Percentiles rank a stretch among this genome's conserved stretches.
Conservation (phyloP, 208 protist genomes). For the Leishmania arabica region DNA sequence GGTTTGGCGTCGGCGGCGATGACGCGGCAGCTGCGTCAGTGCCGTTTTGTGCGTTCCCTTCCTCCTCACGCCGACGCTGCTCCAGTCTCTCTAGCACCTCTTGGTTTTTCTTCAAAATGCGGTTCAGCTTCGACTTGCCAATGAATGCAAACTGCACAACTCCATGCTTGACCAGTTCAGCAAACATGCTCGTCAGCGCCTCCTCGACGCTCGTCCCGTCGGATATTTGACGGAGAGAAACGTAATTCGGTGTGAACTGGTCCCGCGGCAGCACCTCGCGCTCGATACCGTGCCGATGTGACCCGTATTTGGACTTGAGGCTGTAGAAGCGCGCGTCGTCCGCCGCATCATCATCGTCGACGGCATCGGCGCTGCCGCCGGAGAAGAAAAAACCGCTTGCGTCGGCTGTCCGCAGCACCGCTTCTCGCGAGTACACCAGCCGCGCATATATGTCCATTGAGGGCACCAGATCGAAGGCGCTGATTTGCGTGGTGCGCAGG, state of each 20-base stretch:
- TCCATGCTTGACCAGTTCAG: slow-evolving; percentile 15
- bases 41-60: neutral
- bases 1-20: neutral
- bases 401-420: slow-evolving; percentile 23
- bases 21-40: neutral
- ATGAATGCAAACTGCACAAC: slow-evolving; percentile 24
- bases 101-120: slow-evolving; percentile 14
- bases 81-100: slow-evolving; percentile 2
- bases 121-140: slow-evolving; percentile 16
- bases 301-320: slow-evolving; percentile 15
- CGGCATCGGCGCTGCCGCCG: neutral
- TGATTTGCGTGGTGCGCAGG: slow-evolving; percentile 28
- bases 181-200: slow-evolving; percentile 20
- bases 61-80: neutral
- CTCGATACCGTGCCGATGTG: slow-evolving; percentile 11
- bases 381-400: neutral
- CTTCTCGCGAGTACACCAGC: slow-evolving; percentile 18
- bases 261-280: slow-evolving; percentile 19
- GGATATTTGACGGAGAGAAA: slow-evolving; percentile 17
- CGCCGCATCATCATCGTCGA: neutral
- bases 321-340: slow-evolving; percentile 23
- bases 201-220: slow-evolving; percentile 20
- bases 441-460: slow-evolving; percentile 37
- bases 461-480: slow-evolving; percentile 31
- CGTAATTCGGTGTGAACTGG: slow-evolving; percentile 16